These are phyloP conservation scores for Heliocybe sulcata DNA, from an alignment of 1,284 basidiomycete species.

Conservation along the genomic window DNA sequence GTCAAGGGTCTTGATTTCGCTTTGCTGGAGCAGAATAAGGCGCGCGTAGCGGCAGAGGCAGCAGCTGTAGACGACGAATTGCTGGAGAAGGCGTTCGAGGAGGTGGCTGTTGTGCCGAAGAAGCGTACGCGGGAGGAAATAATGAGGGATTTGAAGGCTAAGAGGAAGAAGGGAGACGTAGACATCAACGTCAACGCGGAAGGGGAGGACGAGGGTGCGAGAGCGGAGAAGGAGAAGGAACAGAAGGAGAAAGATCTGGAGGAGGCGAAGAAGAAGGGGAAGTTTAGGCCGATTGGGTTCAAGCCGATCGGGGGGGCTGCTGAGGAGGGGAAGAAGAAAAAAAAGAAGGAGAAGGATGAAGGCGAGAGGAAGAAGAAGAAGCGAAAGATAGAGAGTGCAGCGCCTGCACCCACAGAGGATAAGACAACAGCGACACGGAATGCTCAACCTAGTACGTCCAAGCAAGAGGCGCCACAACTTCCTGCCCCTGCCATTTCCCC, in stretches of 20 bases:
- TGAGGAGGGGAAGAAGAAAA: constrained; percentile 24
- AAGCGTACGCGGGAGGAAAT: constrained; percentile 73
- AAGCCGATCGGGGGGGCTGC: constrained; percentile 42
- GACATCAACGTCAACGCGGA: constrained; percentile 7
- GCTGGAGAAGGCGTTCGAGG: constrained; percentile 67
- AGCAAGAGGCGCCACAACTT: neutral
- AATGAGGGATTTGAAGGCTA: constrained; percentile 64
- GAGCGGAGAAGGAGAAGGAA: constrained; percentile 2
- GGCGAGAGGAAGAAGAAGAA: constrained; percentile 27
- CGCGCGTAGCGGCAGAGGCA: constrained; percentile 41
- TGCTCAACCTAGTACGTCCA: constrained; percentile 19
- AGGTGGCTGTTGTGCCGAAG: constrained; percentile 30
- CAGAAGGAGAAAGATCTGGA: constrained; percentile 8
- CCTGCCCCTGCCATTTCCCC: neutral
- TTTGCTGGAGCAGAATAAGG: constrained; percentile 79
- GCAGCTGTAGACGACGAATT: constrained; percentile 66
- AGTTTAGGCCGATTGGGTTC: constrained; percentile 78
- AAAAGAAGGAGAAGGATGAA: constrained; percentile 19
- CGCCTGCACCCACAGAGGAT: no score
- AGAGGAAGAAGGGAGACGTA: constrained; percentile 29
- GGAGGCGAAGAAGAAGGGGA: constrained; percentile 45
- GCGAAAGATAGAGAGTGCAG: constrained; percentile 12
- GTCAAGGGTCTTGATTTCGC: constrained; percentile 90
- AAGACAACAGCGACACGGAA: neutral
- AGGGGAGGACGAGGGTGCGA: constrained; percentile 8